Base-by-base conservation (phyloP, 495 filamentous ascomycete species). In the Aspergillus haitiensis region DNA sequence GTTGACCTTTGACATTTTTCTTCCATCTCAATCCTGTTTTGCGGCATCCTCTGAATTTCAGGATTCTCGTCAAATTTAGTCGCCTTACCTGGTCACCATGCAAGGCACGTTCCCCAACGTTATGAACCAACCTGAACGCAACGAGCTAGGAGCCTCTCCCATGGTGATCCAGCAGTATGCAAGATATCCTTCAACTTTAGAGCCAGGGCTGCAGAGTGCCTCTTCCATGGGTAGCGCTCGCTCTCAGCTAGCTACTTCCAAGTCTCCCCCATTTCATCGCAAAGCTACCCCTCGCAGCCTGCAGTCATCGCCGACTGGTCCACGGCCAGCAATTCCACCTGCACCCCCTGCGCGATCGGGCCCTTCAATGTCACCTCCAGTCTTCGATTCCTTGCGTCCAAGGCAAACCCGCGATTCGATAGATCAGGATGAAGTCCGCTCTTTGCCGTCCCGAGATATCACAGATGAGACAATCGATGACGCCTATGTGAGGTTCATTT, bases 401-500 rank as follows among this genome's bases (percentile, higher is more conserved):
- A 64, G 67, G 40, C 67, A 58, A 7, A 63, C 67, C 53, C 70
- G 72, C 61, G 75, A 78, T 47, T 42, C 72, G 12, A 60, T 70
- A 12, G 74, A 75, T 18, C 71, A 71, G 11, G 68, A 68, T 5
- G 77, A 78, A 44, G 65, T 64, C 36, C 72, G 76, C 16, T 52
- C 70, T 32, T 73, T 96, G 37, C 94, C 94, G 18, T 80, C 88
- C 18, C 82, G 80, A 35, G 81, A 86, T 47, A 84, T 96, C 10
- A 88, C 83, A 5, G 83, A 87, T 64, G 83, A 83, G 9, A 88
- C 85, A 5, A 86, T 98, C 59, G 92, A 95, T 62, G 88, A 95
- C 70, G 87, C 92, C 32, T 98, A 93, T 71, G 87, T 92, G 58
- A 68, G 79, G 63, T 98, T 97, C 67, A 89, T 98, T 61, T 79